Base-by-base conservation (phyloP, 176 grass and related monocot species). In the Leersia perrieri region DNA sequence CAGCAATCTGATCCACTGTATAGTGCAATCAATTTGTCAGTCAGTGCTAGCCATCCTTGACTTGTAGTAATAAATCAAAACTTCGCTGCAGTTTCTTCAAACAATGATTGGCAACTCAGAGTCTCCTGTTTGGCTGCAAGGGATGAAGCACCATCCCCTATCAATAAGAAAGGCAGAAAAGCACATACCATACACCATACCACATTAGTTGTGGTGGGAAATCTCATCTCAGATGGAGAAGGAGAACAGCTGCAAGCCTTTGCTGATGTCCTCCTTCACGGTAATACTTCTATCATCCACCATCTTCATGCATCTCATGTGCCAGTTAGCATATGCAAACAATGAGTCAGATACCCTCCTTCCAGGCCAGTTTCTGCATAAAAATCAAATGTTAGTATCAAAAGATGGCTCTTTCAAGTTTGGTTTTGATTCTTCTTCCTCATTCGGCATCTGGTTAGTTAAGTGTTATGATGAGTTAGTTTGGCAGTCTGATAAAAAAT, bases 311-410 rank as follows among this genome's bases (percentile, higher is more conserved):
- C 58, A 77, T 41, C 35, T 60, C 2, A 11, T 66, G 18, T 47
- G 18, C 5, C 18, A 22, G 47, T 11, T 25, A 47, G 36, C 30
- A 2, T 28, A 16, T 32, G 60, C 28, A 66, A 65, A 23, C 42
- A 4, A 8, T 15, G 66, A 47, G 28, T 10, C 15, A 5, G 28
- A 73, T 35, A 72, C 66, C 25, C 75, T 86, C 4, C 9, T 80
- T 12, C 66, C 55, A 32, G 83, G 83, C 22, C 40, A 86, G 26
- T 51, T 26, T 64, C 75, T 80, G 45, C 58, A 33, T 28, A 15
- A 57, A 33, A 80, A 86, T 22, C 20, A 64, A 11, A 25, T 31
- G 20, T 33, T 85, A 14, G 12, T 80, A 16, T 86, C 83, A 38
- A 26, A 33, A 47, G 63, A 79, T 23, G 58, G 67, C 32, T 11